phyloP scores from a whole-genome alignment of 345 rosid genomes.

The Ceriops tagal region DNA sequence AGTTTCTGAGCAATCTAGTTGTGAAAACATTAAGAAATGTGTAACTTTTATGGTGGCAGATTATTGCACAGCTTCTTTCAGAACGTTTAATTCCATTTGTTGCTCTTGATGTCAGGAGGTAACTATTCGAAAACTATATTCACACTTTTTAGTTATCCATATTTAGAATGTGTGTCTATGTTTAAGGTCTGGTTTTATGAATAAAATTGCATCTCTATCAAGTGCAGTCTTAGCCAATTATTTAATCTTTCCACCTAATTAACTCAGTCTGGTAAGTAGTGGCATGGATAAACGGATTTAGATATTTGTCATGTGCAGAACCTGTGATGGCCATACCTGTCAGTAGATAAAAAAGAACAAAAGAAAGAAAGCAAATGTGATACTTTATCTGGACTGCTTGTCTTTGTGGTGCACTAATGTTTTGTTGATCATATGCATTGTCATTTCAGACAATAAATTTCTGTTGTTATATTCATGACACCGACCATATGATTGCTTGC shows the following conservation, averaged over 20 bases:
- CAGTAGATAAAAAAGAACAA: too few species aligned
- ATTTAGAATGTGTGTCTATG: not conserved
- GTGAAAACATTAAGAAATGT: not conserved
- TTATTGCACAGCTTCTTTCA: constrained; percentile 97
- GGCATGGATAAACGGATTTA: too few species aligned
- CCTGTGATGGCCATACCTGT: too few species aligned
- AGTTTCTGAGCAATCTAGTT: too few species aligned
- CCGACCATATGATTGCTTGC: not conserved
- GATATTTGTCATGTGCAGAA: too few species aligned
- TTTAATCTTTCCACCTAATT: not conserved
- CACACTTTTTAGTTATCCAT: not conserved
- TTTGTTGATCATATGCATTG: not conserved
- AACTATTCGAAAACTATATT: constrained; percentile 4
- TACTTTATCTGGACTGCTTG: too few species aligned
- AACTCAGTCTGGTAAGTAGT: not conserved
- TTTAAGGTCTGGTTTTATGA: not conserved
- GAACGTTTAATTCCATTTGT: constrained; percentile 96
- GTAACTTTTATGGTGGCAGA: constrained; percentile 40
- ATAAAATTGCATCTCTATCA: not conserved
- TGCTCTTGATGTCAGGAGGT: constrained; percentile 97
- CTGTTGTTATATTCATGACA: not conserved
- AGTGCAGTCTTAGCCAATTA: not conserved
- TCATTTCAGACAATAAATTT: constrained; percentile 1
- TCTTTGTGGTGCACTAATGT: not conserved
- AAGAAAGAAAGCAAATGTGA: too few species aligned